phyloP scores from a whole-genome alignment of 2,329 filamentous ascomycete genomes.

The Elsinoe fawcettii region DNA sequence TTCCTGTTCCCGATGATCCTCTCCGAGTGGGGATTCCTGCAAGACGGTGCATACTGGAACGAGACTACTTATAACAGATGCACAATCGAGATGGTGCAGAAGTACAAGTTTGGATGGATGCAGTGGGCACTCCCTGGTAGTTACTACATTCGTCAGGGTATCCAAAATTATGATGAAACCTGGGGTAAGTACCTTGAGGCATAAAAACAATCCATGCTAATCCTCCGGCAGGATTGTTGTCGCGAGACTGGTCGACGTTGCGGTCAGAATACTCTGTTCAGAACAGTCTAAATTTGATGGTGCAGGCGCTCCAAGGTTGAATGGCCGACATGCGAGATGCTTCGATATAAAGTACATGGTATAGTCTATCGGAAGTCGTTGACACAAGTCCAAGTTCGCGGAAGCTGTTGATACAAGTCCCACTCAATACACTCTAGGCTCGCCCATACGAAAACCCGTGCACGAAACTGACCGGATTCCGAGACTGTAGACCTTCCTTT shows the following conservation, averaged over 20 bases:
- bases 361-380: too few relatives aligned
- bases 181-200: too few relatives aligned
- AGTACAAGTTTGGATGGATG: conserved; percentile 44
- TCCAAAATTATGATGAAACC: conserved; percentile 49
- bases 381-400: too few relatives aligned
- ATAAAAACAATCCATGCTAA: too few relatives aligned
- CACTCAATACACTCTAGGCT: too few relatives aligned
- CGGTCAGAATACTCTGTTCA: not conserved
- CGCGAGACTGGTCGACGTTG: conserved; percentile 45
- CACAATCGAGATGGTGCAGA: conserved; percentile 40
- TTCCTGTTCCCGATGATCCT: conserved; percentile 45
- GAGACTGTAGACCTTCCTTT: too few relatives aligned
- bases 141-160: conserved; percentile 50
- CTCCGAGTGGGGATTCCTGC: conserved; percentile 49
- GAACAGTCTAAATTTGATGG: not conserved
- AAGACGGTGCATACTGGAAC: conserved; percentile 40
- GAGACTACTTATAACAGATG: conserved; percentile 46
- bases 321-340: too few relatives aligned
- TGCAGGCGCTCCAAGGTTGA: not conserved
- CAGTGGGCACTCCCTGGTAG: conserved; percentile 45
- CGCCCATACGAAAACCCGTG: too few relatives aligned
- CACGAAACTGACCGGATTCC: too few relatives aligned
- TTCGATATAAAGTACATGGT: too few relatives aligned
- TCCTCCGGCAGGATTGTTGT: conserved; percentile 41
- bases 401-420: too few relatives aligned